Conservation (phyloP, 2,329 filamentous ascomycete genomes). For the Fusarium tuaranense region DNA sequence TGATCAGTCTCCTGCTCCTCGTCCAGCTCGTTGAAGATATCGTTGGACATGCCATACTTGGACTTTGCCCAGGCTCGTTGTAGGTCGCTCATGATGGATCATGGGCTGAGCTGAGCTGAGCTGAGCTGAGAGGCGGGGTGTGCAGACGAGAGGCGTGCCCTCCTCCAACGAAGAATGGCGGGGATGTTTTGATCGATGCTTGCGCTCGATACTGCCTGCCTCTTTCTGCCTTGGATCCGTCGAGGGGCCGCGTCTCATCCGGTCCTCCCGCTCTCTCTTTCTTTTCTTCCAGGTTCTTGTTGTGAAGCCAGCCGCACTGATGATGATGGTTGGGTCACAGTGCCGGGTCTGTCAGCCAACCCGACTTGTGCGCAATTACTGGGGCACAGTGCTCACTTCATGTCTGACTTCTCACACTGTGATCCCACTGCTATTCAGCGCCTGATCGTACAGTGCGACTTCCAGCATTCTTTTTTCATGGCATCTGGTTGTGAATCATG, state of each 20-base stretch:
- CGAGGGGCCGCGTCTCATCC: slow-evolving; percentile 12
- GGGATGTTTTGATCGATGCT: slow-evolving; percentile 16
- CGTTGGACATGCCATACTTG: slow-evolving; percentile 71
- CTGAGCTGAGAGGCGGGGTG: slow-evolving; percentile 13
- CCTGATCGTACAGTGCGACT: slow-evolving; percentile 12
- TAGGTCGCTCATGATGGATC: slow-evolving; percentile 78
- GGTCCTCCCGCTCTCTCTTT: slow-evolving; percentile 10
- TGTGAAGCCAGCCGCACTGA: slow-evolving; percentile 17
- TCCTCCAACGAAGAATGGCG: slow-evolving; percentile 11
- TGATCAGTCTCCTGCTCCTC: slow-evolving; percentile 63
- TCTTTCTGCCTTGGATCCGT: slow-evolving; percentile 1
- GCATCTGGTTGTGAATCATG: background rate
- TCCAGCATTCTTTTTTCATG: background rate
- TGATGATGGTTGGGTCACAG: slow-evolving; percentile 30
- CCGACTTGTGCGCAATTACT: slow-evolving; percentile 28
- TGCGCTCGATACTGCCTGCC: slow-evolving; percentile 11
- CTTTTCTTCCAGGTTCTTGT: background rate
- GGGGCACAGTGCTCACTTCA: slow-evolving; percentile 26
- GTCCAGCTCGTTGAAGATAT: slow-evolving; percentile 64
- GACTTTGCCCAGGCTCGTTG: slow-evolving; percentile 83
- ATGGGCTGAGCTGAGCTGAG: slow-evolving; percentile 13
- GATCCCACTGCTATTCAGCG: rapidly evolving
- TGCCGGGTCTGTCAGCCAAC: slow-evolving; percentile 19
- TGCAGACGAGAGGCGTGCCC: slow-evolving; percentile 33
- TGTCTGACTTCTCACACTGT: slow-evolving; percentile 3